These are phyloP conservation scores for Fusarium avenaceum DNA, from an alignment of 2,329 filamentous ascomycete species.

Conservation along the genomic window DNA sequence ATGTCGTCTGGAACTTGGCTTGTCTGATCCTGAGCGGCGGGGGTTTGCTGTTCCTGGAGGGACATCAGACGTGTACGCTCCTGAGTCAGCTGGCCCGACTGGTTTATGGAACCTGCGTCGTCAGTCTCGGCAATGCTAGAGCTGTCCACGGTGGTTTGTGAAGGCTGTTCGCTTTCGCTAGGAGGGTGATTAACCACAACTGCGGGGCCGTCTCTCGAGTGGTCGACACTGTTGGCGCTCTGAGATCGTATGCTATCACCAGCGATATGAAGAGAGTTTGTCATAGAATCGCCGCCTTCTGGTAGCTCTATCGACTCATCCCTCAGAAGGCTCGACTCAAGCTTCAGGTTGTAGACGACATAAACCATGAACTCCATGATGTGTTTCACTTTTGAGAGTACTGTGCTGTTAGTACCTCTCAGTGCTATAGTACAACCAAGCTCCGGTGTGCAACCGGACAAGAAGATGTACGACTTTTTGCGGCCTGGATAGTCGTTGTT, in stretches of 20 bases:
- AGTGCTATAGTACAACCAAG: constrained; percentile 95
- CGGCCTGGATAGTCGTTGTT: constrained; percentile 78
- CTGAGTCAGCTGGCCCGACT: constrained; percentile 40
- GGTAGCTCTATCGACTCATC: constrained; percentile 93
- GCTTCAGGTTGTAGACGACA: constrained; percentile 96
- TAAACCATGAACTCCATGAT: constrained; percentile 99
- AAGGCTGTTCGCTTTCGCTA: constrained; percentile 55
- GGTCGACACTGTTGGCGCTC: constrained; percentile 51
- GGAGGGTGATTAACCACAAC: constrained; percentile 55
- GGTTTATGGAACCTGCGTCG: constrained; percentile 48
- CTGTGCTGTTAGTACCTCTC: constrained; percentile 79
- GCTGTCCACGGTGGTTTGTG: constrained; percentile 53
- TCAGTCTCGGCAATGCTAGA: constrained; percentile 47
- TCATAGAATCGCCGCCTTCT: constrained; percentile 62
- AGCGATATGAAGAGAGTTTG: constrained; percentile 58
- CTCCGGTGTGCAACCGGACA: constrained; percentile 90
- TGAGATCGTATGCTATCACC: constrained; percentile 56
- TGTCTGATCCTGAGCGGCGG: constrained; percentile 63
- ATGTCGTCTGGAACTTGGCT: constrained; percentile 79
- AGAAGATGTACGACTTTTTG: constrained; percentile 95
- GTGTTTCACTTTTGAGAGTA: constrained; percentile 84
- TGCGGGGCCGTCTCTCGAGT: constrained; percentile 49
- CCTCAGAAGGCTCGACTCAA: constrained; percentile 93
- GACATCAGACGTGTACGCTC: constrained; percentile 52
- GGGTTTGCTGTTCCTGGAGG: constrained; percentile 61